phyloP scores from a whole-genome alignment of 176 grass and related monocot species.

The Hsuehochloa calcarea region DNA sequence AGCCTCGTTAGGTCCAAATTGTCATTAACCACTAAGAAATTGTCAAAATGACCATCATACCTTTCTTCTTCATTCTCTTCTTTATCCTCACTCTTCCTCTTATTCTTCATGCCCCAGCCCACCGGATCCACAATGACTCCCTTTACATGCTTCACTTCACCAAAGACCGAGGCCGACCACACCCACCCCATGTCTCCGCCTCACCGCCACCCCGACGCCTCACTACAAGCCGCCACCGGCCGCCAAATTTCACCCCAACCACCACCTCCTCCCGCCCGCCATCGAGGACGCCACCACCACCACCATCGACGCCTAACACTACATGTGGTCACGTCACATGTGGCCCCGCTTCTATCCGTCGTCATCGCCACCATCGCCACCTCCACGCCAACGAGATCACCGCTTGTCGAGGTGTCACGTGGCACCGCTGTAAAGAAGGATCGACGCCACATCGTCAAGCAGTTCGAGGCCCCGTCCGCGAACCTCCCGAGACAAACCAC shows the following conservation, averaged over 20 bases:
- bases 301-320: constrained; percentile 34
- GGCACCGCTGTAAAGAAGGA: constrained; percentile 56
- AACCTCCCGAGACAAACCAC: constrained; percentile 40
- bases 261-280: constrained; percentile 52
- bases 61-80: too few relatives aligned
- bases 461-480: constrained; percentile 77
- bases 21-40: too few relatives aligned
- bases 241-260: constrained; percentile 57
- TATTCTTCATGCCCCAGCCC: too few relatives aligned
- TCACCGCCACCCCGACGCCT: too few relatives aligned
- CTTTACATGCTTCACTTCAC: constrained; percentile 70
- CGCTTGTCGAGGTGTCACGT: constrained; percentile 68
- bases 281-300: constrained; percentile 58
- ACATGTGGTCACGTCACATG: constrained; percentile 31
- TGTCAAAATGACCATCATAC: too few relatives aligned
- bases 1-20: too few relatives aligned
- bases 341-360: constrained; percentile 51
- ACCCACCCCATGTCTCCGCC: constrained; percentile 39
- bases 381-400: constrained; percentile 64
- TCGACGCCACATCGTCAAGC: constrained; percentile 60
- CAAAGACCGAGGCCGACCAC: constrained; percentile 70
- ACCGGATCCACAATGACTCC: too few relatives aligned
- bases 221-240: too few relatives aligned
- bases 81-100: too few relatives aligned
- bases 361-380: constrained; percentile 47